Base-by-base conservation (phyloP, 2,329 filamentous ascomycete species). In the Trichoderma polysporum region DNA sequence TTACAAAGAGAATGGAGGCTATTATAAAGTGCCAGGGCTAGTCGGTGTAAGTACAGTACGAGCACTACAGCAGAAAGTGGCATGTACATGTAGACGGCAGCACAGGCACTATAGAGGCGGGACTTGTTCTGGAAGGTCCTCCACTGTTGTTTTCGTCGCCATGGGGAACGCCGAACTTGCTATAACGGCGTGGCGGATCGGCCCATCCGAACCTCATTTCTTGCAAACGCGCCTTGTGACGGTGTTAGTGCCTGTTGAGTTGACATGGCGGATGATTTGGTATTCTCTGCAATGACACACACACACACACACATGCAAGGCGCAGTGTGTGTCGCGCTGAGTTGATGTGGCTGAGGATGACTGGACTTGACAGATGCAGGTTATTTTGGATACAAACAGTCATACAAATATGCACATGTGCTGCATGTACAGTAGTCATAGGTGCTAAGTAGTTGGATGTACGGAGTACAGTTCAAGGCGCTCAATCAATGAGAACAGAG, bases 141-240 rank as follows among this genome's bases (percentile, higher is more conserved):
- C 39, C 41, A 19, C 41, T 45, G 12, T 19, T 19, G 57, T 15
- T 13, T n/a, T n/a, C 12, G 47, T 61, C 31, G 33, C 29, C 31
- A 33, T 61, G 58, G 58, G 59, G 35, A 53, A 31, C 33, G 47
- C 25, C 33, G 13, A 17, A n/a, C n/a, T 52, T 19, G 35, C 22
- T 19, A n/a, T 49, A 61, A 31, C 47, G 47, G 49, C 25, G 49
- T 39, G 33, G 59, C 58, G 59, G 59, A 62, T 62, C 59, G 59
- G 59, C 59, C 49, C 47, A 62, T 62, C 59, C 59, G 59, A 62
- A 41, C 59, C 35, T 62, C 59, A 53, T 62, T 62, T 53, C 33
- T 52, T 37, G 37, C 35, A 53, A 33, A 33, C 56, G 56, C 37
- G 37, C 37, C 37, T 7, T 45, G 25, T 31, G 37, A 59, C n/a